Evolutionary conservation across 2,329 filamentous ascomycete genomes (phyloP).

Genomic region (Xylaria sp.): DNA sequence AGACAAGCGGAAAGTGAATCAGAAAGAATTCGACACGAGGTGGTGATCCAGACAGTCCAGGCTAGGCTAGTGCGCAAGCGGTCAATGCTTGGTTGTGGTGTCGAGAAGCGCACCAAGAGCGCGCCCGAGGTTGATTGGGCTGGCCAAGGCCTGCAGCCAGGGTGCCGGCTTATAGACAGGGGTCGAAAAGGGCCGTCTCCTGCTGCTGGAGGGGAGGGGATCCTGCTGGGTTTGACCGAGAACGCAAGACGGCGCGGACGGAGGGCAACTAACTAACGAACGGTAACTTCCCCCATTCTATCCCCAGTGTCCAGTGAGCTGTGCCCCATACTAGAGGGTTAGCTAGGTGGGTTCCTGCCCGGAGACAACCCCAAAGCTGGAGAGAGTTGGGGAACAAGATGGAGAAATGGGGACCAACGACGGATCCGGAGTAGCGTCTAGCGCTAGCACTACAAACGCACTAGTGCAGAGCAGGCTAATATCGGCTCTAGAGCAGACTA

Average conservation of each 20-base stretch:
- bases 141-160: conserved; percentile 41
- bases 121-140: conserved; percentile 44
- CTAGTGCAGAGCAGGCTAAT: conserved; percentile 8
- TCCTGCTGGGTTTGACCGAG: conserved; percentile 47
- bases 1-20: conserved; percentile 21
- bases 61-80: conserved; percentile 43
- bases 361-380: conserved; percentile 38
- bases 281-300: conserved; percentile 16
- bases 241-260: conserved; percentile 34
- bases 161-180: conserved; percentile 44
- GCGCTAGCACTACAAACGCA: neutral
- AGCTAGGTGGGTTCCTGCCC: neutral
- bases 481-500: conserved; percentile 6
- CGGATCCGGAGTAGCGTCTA: neutral
- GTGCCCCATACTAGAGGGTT: conserved; percentile 30
- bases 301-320: neutral
- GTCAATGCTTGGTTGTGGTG: conserved; percentile 39
- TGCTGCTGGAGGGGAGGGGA: conserved; percentile 39
- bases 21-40: conserved; percentile 41
- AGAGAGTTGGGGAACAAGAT: conserved; percentile 42
- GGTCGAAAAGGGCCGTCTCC: conserved; percentile 49
- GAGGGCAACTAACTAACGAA: conserved; percentile 26
- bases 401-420: conserved; percentile 36
- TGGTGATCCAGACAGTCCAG: conserved; percentile 37
- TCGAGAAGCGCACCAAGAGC: conserved; percentile 20